These are phyloP conservation scores for Discostella stelligera DNA, from an alignment of 352 stramenopile species.

Conservation along the genomic window DNA sequence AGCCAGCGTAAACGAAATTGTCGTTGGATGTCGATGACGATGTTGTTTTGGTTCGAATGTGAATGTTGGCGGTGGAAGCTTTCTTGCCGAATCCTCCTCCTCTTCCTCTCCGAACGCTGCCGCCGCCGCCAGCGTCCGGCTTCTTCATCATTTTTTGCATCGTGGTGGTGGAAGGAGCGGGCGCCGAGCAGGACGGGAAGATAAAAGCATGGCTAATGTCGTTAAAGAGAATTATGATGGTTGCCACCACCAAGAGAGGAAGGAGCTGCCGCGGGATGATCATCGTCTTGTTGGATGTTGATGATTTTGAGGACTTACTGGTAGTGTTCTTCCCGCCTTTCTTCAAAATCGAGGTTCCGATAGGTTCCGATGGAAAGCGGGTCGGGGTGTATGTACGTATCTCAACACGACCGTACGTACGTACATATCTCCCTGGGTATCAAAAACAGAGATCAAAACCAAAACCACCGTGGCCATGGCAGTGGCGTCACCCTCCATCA, in stretches of 20 bases:
- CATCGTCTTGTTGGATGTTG: constrained; percentile 7
- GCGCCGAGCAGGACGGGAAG: not conserved
- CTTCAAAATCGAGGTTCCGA: no score
- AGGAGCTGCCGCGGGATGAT: not conserved
- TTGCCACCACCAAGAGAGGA: constrained; percentile 7
- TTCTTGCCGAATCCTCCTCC: constrained; percentile 45
- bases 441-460: not conserved
- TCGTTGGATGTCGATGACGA: not conserved
- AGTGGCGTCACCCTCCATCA: constrained; percentile 19
- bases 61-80: constrained; percentile 16
- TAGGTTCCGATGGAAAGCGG: no score
- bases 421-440: no score
- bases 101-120: not conserved
- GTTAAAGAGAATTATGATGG: not conserved
- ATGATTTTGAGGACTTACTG: no score
- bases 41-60: constrained; percentile 33
- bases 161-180: not conserved
- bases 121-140: constrained; percentile 5
- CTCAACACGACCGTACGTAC: no score
- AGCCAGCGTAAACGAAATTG: constrained; percentile 64
- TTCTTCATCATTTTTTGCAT: constrained; percentile 32
- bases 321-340: not conserved
- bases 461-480: not conserved
- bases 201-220: constrained; percentile 2
- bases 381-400: no score